phyloP scores from a whole-genome alignment of 352 stramenopile genomes.

The Globisporangium solare region DNA sequence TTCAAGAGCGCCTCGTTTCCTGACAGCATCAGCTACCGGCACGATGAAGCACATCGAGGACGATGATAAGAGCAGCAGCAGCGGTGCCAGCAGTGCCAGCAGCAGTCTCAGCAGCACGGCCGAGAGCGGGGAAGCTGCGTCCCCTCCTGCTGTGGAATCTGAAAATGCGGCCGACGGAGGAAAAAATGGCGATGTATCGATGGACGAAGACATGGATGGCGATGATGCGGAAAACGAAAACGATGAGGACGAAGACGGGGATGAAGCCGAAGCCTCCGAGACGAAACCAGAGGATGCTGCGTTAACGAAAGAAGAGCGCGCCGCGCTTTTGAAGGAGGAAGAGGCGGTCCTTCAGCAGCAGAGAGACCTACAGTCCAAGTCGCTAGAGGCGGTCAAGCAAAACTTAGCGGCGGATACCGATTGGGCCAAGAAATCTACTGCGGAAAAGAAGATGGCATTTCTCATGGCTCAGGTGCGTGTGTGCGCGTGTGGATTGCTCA shows the following conservation, averaged over 20 bases:
- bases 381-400: constrained; percentile 66
- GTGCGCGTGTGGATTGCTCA: background rate
- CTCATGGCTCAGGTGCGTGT: constrained; percentile 72
- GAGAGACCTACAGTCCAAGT: constrained; percentile 71
- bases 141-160: constrained; percentile 5
- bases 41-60: constrained; percentile 24
- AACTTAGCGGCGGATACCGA: constrained; percentile 46
- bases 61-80: constrained; percentile 25
- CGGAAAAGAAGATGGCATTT: constrained; percentile 80
- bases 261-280: constrained; percentile 15
- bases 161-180: constrained; percentile 12
- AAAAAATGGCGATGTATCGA: constrained; percentile 17
- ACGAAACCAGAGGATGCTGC: constrained; percentile 19
- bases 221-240: constrained; percentile 24
- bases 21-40: background rate
- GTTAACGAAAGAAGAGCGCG: constrained; percentile 57
- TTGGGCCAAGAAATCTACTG: constrained; percentile 37
- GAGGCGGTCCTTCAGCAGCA: constrained; percentile 68
- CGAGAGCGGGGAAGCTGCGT: constrained; percentile 14
- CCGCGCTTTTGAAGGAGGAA: constrained; percentile 57
- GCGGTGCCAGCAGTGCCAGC: constrained; percentile 21
- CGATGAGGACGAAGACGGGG: constrained; percentile 29
- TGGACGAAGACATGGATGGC: constrained; percentile 25
- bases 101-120: constrained; percentile 22
- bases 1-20: background rate